A percentile compares a stretch with the other conserved stretches of the same genome.
These are phyloP conservation scores for Phytophthora crassamura DNA, from an alignment of 352 stramenopile genomes.

Conservation along the genomic window DNA sequence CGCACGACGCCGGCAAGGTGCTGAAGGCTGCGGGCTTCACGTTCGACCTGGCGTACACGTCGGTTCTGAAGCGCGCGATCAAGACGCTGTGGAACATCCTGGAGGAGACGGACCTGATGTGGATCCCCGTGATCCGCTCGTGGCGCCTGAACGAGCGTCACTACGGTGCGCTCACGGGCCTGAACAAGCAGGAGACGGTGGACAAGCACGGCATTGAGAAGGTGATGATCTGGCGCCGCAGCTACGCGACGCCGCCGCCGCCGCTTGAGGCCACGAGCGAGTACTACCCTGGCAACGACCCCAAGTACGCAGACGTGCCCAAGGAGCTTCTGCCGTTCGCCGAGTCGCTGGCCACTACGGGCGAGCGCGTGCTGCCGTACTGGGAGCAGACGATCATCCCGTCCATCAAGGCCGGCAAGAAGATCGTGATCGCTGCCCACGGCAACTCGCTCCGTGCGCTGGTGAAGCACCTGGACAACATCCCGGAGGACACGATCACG, in stretches of 20 bases:
- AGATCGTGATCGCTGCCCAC: slow-evolving; percentile 97
- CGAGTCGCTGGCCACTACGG: slow-evolving; percentile 93
- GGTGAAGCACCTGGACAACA: slow-evolving; percentile 99
- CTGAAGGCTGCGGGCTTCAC: slow-evolving; percentile 93
- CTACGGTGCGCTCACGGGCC: slow-evolving; percentile 97
- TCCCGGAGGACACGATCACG: slow-evolving; percentile 96
- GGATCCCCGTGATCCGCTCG: slow-evolving; percentile 94
- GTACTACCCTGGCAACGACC: slow-evolving; percentile 93
- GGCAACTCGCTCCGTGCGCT: slow-evolving; percentile 98
- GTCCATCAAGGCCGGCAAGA: slow-evolving; percentile 94
- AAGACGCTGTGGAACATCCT: slow-evolving; percentile 97
- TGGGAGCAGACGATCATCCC: slow-evolving; percentile 96
- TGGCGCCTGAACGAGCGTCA: slow-evolving; percentile 99
- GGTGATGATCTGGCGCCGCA: slow-evolving; percentile 97
- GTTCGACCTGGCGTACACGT: slow-evolving; percentile 97
- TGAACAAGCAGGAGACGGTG: slow-evolving; percentile 99
- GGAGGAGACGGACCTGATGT: slow-evolving; percentile 97
- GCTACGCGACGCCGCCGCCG: slow-evolving; percentile 97
- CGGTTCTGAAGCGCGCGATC: slow-evolving; percentile 97
- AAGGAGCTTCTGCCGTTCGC: slow-evolving; percentile 93
- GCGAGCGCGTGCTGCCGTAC: slow-evolving; percentile 96
- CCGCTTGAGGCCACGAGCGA: slow-evolving; percentile 85
- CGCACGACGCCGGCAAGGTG: slow-evolving; percentile 94
- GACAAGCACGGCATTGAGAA: slow-evolving; percentile 98
- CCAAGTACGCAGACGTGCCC: slow-evolving; percentile 91